Base-by-base conservation (phyloP, 2,329 filamentous ascomycete species). In the Spiromastix sp. region DNA sequence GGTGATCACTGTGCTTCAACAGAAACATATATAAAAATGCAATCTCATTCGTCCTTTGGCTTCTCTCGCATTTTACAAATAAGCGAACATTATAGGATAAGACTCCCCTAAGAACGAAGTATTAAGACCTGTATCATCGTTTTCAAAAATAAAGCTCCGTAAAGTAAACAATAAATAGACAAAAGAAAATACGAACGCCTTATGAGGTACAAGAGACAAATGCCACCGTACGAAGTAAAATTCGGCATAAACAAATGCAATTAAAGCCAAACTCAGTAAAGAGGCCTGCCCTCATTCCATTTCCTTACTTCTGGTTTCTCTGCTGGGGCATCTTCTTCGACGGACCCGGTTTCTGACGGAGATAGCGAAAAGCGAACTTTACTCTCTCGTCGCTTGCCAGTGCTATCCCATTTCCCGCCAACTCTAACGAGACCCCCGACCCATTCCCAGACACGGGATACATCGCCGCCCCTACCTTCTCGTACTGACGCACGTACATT, bases 401-500 rank as follows among this genome's bases (percentile, higher is more conserved):
- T 30, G 39, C 34, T 34, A 13, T 47, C 44, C 24, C 36, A 45
- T 25, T 53, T 56, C 34, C 47, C 59, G 19, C 64, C 55, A 40
- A 70, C 55, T 30, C 79, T 53, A 44, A 61, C 55, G 33, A 73
- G 63, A 10, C 73, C 72, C 5, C 77, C 77, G 45, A 79, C 72
- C 77, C 77, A 81, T 49, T 80, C 77, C 77, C 77, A 81, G 36
- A 75, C 71, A 31, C 74, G 67, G 31, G 73, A 70, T 33, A 79
- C 71, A 59, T 71, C 56, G 45, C 71, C 63, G 19, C 60, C 64
- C 59, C 68, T 66, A 46, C 60, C 60, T 51, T 76, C 74, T 60
- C 71, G 81, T 64, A 66, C 86, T 63, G 71, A 87, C 60, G 61
- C 84, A 27, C 91, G 74, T 11, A 98, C 81, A 52, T 98, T 98